phyloP scores from a whole-genome alignment of 225 moss, liverwort and hornwort genomes.

The Ulota crispa region DNA sequence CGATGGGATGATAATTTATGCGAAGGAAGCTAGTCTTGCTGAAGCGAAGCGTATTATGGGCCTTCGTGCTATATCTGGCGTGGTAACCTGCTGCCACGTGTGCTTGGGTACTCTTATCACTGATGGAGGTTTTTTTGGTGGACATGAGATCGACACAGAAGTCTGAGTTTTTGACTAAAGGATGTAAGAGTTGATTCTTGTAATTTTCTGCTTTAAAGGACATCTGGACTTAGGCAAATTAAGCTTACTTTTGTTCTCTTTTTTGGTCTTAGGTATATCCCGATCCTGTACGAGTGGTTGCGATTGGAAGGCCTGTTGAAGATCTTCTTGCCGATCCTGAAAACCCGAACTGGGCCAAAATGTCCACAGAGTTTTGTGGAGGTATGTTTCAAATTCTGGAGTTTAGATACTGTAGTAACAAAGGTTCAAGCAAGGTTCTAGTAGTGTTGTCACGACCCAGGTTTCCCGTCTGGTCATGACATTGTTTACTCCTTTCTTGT shows the following conservation, averaged over 20 bases:
- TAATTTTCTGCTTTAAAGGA: background rate
- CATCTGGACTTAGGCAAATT: background rate
- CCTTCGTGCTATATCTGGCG: slow-evolving; percentile 65
- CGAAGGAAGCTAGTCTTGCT: slow-evolving; percentile 42
- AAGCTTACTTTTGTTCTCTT: background rate
- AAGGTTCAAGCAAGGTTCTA: background rate
- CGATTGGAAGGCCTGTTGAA: slow-evolving; percentile 40
- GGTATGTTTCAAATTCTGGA: slow-evolving; percentile 24
- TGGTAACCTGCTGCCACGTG: slow-evolving; percentile 26
- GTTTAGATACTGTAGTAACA: background rate
- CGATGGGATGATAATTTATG: slow-evolving; percentile 39
- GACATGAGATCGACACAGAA: slow-evolving; percentile 6
- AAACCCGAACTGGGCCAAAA: slow-evolving; percentile 50
- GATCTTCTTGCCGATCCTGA: slow-evolving; percentile 59
- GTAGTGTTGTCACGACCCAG: background rate
- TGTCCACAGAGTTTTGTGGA: slow-evolving; percentile 70
- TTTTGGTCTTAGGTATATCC: slow-evolving; percentile 46
- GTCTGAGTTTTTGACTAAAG: background rate
- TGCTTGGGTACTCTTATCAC: background rate
- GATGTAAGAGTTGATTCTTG: background rate
- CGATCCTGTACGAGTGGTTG: slow-evolving; percentile 44
- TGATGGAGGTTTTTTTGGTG: background rate
- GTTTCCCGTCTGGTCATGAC: background rate
- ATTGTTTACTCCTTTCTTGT: slow-evolving; percentile 17
- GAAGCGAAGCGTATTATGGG: slow-evolving; percentile 63